Evolutionary conservation across 2,329 filamentous ascomycete species (phyloP), one percentile per base, ranked within the genome.

Genomic region (Fusarium beomiforme): DNA sequence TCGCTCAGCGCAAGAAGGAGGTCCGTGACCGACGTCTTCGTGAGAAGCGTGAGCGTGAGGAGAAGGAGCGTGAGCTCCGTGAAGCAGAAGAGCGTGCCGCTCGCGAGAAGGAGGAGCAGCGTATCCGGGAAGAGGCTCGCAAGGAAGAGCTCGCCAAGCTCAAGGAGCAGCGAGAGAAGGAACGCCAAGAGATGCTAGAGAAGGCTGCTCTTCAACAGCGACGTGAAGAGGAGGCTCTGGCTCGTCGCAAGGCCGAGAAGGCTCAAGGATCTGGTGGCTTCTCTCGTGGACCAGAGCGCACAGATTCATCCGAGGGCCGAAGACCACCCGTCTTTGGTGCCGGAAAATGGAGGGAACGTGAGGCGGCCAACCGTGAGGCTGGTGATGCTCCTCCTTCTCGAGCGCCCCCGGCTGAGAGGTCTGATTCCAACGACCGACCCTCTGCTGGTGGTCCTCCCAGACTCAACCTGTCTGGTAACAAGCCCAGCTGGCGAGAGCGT

Each of bases 151-250:
- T 94, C 78, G 88, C 89, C 74, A 92, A 86, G 74, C 81, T 88
- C 81, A 90, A 90, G 84, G 89, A 91, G 75, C 86, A 91, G 79
- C 86, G 89, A 75, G 89, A 90, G 72, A 85, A 85, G 79, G 89
- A 92, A 81, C 87, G 89, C 60, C 87, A 97, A 82, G 92, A 94
- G 80, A 83, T 84, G 66, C 79, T 88, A 69, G 89, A 91, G 83
- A 88, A 87, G 81, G 88, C 86, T 50, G 89, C 89, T 16, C 83
- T 89, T 74, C 95, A 98, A 83, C 90, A 89, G 75, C 89, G 94
- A 78, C 91, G 93, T 80, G 95, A 97, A 81, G 94, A 96, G 76
- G 95, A 97, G 81, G 95, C 94, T 19, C 90, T 95, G 82, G 92
- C 92, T 73, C 90, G 92, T 75, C 89, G 88, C 80, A 89, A 87